phyloP scores from a whole-genome alignment of 2,329 filamentous ascomycete genomes.

The Leptodontidium sp. region DNA sequence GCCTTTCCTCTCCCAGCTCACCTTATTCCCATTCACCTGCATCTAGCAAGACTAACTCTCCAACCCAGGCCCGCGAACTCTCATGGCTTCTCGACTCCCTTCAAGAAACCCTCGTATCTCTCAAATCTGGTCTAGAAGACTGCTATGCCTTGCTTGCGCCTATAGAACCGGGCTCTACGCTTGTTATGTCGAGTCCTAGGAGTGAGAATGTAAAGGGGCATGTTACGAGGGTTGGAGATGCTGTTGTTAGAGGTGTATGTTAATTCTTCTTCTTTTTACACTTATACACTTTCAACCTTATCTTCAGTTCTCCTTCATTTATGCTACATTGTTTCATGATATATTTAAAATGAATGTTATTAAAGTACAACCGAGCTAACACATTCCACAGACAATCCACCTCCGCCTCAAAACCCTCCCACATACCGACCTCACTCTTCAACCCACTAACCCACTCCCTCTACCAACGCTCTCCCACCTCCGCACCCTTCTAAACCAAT shows the following conservation, averaged over 20 bases:
- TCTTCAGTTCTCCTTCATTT: too few species aligned
- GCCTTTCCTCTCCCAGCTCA: neutral
- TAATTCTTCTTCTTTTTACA: neutral
- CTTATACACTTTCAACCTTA: too few species aligned
- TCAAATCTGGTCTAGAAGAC: slow-evolving; percentile 74
- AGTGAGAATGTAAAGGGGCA: slow-evolving; percentile 93
- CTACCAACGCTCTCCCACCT: slow-evolving; percentile 77
- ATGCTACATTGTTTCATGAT: too few species aligned
- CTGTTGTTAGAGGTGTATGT: slow-evolving; percentile 87
- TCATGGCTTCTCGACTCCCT: slow-evolving; percentile 48
- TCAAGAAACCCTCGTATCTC: slow-evolving; percentile 44
- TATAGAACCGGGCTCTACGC: slow-evolving; percentile 83
- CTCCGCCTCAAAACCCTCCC: slow-evolving; percentile 77
- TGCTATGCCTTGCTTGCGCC: slow-evolving; percentile 88
- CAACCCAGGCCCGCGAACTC: slow-evolving; percentile 44
- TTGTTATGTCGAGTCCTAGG: slow-evolving; percentile 86
- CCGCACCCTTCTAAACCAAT: slow-evolving; percentile 80
- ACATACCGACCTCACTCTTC: slow-evolving; percentile 44
- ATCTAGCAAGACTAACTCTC: slow-evolving; percentile 6
- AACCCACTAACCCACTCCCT: slow-evolving; percentile 57
- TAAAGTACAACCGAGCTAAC: slow-evolving; percentile 31
- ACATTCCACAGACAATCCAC: slow-evolving; percentile 68
- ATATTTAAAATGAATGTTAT: too few species aligned
- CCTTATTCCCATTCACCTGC: neutral
- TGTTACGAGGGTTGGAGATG: slow-evolving; percentile 88